Base-by-base conservation (phyloP, 2,329 filamentous ascomycete species). In the Immersiporthe knoxdaviesiana region DNA sequence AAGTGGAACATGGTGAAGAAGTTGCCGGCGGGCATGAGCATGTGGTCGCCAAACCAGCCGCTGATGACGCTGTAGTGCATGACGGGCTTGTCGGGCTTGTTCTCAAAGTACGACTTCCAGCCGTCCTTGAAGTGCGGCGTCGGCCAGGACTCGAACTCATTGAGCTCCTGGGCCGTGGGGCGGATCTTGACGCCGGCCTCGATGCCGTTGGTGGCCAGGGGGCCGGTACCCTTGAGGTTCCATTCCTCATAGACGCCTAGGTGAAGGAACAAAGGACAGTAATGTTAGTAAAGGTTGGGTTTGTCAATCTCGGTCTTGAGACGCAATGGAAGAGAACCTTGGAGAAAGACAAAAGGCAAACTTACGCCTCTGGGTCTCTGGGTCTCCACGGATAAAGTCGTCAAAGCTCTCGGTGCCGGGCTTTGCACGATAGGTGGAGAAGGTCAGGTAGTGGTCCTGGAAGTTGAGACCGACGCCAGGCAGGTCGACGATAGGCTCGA, bases 1-100 rank as follows among this genome's bases (percentile, higher is more conserved):
- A 93, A 93, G 78, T 92, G 90, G 85, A 93, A 93, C 90, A 93
- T 93, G 76, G 88, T 91, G 82, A 93, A 93, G 84, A 92, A 93
- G 72, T 93, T 93, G 73, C 91, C 91, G 0, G 90, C 87, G 0
- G 91, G 91, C 85, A 88, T 85, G 60, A 88, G 78, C 84, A 87
- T 88, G 73, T 88, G 86, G 76, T 88, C 86, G 39, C 86, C 86
- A 41, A 88, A 88, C 84, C 84, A 88, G 72, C 90, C 90, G 21
- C 90, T 83, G 75, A 94, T 93, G 67, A 94, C 87, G 1, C 86
- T 91, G 80, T 94, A 94, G 77, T 94, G 92, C 92, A 94, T 94
- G 58, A 94, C 91, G 0, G 92, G 92, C 84, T 94, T 94, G 79
- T 94, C 91, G 0, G 91, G 91, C 82, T 94, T 94, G 77, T 94